Base-by-base conservation (phyloP, 176 grass and related monocot genomes). In the Tuctoria greenei region DNA sequence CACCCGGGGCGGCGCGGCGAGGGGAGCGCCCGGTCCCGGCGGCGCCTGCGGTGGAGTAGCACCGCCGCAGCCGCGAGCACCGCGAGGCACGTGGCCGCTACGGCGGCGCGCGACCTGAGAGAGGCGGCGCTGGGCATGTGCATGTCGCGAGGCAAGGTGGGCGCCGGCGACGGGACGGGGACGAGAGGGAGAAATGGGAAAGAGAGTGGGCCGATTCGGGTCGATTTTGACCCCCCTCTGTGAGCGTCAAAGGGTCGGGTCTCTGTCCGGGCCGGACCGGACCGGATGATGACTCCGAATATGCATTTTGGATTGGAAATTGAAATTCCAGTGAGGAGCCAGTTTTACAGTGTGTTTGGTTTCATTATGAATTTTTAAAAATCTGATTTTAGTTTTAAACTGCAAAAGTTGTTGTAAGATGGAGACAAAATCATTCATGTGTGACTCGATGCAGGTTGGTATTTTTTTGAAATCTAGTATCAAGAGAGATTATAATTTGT, bases 81-180 rank as follows among this genome's bases (percentile, higher is more conserved):
- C 18, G 67, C 78, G 70, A 84, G 7, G 51, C 79, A 85, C 8
- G 72, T 76, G 26, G 67, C 64, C 43, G 28, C 75, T 6, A 78
- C 55, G 44, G 69, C 56, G 35, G 75, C 84, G 60, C 71, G 79
- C 51, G 83, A 71, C 59, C 28, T 89, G 81, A 83, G 79, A 66
- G 49, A 59, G 71, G 71, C 12, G 59, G 64, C 27, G 20, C 74
- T 38, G 55, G 58, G 18, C 91, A 88, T 91, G 68, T 73, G 18
- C 91, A 90, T 91, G 68, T 73, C 67, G 43, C 41, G 61, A 31
- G 16, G 49, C 58, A 21, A 36, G 58, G 70, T 24, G 14, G 47
- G 6, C 16, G 26, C 40, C n/a, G 66, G 12, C 28, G 17, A 14
- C 4, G 66, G 12, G 28, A 36, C 60, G 60, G 60, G 28, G 27